A percentile compares a stretch with the other conserved stretches of the same genome.
These are phyloP conservation scores for Lichtheimia corymbifera DNA, from an alignment of 371 early-diverging fungal species.

Conservation along the genomic window DNA sequence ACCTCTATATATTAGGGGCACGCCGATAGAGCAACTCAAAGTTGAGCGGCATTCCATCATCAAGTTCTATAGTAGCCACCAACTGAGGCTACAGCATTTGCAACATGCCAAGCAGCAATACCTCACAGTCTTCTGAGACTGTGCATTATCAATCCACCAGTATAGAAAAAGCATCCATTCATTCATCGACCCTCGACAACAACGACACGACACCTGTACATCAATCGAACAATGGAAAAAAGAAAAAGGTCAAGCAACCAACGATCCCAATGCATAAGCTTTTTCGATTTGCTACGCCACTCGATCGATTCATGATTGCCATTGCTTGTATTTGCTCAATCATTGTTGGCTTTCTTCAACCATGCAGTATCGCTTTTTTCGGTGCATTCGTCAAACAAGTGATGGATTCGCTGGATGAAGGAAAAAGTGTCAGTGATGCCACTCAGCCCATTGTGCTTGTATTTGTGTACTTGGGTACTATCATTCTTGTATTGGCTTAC, in stretches of 20 bases:
- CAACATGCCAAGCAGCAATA: too few species aligned
- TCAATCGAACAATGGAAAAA: slow-evolving; percentile 8
- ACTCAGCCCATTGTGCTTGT: slow-evolving; percentile 19
- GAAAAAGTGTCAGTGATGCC: slow-evolving; percentile 2
- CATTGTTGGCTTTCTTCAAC: slow-evolving; percentile 39
- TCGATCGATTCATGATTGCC: slow-evolving; percentile 24
- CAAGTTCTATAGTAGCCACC: too few species aligned
- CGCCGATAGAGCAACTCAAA: too few species aligned
- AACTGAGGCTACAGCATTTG: too few species aligned
- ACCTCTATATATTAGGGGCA: too few species aligned
- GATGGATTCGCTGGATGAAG: slow-evolving; percentile 6
- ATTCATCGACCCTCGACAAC: neutral
- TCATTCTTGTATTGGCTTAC: slow-evolving; percentile 19
- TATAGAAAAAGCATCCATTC: neutral
- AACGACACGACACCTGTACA: slow-evolving; percentile 8
- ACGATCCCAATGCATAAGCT: slow-evolving; percentile 6
- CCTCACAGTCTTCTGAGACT: neutral
- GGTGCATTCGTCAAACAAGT: slow-evolving; percentile 32
- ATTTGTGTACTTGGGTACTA: slow-evolving; percentile 23
- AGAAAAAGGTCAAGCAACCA: slow-evolving; percentile 25
- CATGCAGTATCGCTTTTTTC: slow-evolving; percentile 38
- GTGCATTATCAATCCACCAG: neutral
- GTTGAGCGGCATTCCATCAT: too few species aligned
- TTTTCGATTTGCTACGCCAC: slow-evolving; percentile 8
- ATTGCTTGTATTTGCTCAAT: slow-evolving; percentile 25